Conservation (phyloP, 2,329 filamentous ascomycete genomes). For the Macrophomina tecta region DNA sequence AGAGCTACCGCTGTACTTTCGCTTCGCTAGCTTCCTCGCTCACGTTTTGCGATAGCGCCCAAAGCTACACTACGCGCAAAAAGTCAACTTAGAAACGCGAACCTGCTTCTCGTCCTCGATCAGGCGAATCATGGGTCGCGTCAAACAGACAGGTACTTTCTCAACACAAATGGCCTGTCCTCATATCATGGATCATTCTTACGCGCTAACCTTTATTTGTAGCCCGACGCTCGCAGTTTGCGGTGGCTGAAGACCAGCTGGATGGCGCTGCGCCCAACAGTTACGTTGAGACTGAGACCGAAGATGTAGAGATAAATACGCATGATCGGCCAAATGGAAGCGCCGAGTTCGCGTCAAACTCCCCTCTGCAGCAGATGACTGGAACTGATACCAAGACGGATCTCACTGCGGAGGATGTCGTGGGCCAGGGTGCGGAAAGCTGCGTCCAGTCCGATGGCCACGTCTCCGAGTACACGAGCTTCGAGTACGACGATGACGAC, state of each 20-base stretch:
- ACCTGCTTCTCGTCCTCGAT: too few relatives aligned
- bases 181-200: neutral
- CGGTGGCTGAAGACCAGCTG: neutral
- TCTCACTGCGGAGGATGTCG: neutral
- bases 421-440: neutral
- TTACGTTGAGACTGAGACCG: neutral
- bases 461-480: neutral
- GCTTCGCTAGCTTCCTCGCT: too few relatives aligned
- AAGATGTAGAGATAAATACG: neutral
- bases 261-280: neutral
- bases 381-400: neutral
- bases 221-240: conserved; percentile 8
- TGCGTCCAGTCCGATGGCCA: neutral
- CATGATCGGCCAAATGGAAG: neutral
- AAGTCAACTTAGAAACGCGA: too few relatives aligned
- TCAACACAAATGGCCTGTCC: neutral
- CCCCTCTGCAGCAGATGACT: too few relatives aligned
- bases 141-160: neutral
- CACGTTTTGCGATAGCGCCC: too few relatives aligned
- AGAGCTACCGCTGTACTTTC: too few relatives aligned
- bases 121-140: neutral
- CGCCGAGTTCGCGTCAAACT: neutral
- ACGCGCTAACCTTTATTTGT: neutral
- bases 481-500: neutral
- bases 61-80: too few relatives aligned